Percentiles rank a stretch among this genome's conserved stretches.
phyloP scores from a whole-genome alignment of 2,329 filamentous ascomycete species.

The Ascochyta rabiei region DNA sequence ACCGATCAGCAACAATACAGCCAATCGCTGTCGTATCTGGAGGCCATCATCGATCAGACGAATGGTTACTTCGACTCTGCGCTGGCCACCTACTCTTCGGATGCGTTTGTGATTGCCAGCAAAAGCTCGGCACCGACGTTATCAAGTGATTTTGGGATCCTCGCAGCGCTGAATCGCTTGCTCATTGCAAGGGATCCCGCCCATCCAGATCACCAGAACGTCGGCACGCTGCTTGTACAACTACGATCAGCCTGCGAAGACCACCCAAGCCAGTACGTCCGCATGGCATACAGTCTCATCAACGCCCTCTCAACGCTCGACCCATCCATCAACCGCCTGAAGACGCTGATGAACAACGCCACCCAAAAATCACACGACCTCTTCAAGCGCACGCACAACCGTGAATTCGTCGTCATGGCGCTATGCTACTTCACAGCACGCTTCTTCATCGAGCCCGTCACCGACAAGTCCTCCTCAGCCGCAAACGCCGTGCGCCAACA shows the following conservation, averaged over 20 bases:
- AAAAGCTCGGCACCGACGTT: constrained; percentile 29
- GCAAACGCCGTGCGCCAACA: constrained; percentile 38
- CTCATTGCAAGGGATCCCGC: constrained; percentile 52
- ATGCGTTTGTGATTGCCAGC: constrained; percentile 61
- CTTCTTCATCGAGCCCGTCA: constrained; percentile 82
- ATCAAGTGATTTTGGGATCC: constrained; percentile 51
- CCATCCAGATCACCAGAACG: constrained; percentile 57
- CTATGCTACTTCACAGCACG: constrained; percentile 84
- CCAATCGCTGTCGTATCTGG: constrained; percentile 71
- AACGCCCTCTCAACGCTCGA: constrained; percentile 68
- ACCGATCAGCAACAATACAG: constrained; percentile 51
- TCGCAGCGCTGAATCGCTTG: constrained; percentile 57
- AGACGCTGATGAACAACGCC: constrained; percentile 71
- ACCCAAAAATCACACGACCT: constrained; percentile 65
- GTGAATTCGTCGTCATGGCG: constrained; percentile 80
- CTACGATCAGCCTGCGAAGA: constrained; percentile 71
- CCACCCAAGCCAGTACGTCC: constrained; percentile 76
- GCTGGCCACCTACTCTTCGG: constrained; percentile 68
- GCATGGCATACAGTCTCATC: constrained; percentile 77
- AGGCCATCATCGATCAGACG: constrained; percentile 77
- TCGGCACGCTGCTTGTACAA: constrained; percentile 66
- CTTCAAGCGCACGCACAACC: constrained; percentile 73
- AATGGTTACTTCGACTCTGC: constrained; percentile 75
- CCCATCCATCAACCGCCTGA: constrained; percentile 74
- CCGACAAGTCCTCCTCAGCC: constrained; percentile 62